These are phyloP conservation scores for Macadamia integrifolia DNA, from an alignment of 164 flowering plant genomes.

Conservation along the genomic window DNA sequence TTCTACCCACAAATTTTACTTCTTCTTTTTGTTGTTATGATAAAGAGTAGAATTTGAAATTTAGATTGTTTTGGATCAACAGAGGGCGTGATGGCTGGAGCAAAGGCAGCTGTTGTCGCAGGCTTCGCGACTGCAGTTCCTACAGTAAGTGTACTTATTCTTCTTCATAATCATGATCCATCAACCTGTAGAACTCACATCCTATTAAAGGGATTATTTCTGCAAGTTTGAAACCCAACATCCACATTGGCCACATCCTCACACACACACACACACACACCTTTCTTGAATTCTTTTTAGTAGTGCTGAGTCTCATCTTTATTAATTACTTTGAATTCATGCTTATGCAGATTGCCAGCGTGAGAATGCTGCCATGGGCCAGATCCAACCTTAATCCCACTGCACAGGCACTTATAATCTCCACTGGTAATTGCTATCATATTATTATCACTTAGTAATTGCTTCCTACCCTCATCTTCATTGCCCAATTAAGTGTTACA, in stretches of 20 bases:
- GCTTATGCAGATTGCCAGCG: constrained; percentile 70
- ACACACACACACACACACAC: no score
- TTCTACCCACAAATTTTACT: no score
- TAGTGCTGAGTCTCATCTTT: no score
- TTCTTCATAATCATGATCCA: no score
- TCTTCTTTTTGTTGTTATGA: no score
- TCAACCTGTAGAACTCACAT: no score
- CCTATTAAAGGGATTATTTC: no score
- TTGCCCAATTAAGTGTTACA: neutral
- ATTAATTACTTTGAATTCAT: neutral
- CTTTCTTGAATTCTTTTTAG: no score
- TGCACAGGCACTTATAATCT: constrained; percentile 88
- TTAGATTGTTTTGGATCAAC: constrained; percentile 4
- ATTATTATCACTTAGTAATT: neutral
- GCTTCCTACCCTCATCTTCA: neutral
- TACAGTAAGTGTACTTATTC: constrained; percentile 46
- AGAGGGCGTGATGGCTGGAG: constrained; percentile 89
- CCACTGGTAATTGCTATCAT: constrained; percentile 47
- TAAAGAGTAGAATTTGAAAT: no score
- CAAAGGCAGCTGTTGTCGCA: constrained; percentile 77
- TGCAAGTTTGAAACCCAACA: no score
- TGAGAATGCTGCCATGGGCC: constrained; percentile 87
- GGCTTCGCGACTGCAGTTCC: constrained; percentile 74
- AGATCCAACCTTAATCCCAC: constrained; percentile 79
- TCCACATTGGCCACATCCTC: no score